Evolutionary conservation across 1,284 basidiomycete genomes (phyloP), one percentile per base, ranked within the genome.

Genomic region (Ustilago curta): DNA sequence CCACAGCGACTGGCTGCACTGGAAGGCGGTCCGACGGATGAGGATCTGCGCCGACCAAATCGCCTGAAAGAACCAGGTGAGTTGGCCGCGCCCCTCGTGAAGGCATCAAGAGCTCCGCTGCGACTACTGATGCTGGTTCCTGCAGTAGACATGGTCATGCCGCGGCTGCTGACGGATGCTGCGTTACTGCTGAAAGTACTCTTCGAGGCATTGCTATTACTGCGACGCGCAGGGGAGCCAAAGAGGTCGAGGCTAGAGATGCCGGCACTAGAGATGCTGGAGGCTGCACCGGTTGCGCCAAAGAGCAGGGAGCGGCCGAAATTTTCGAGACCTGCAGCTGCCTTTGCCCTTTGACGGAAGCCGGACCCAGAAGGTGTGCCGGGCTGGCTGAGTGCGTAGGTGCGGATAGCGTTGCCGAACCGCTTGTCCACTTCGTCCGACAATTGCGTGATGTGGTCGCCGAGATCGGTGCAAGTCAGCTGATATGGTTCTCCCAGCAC

Each of bases 101-200:
- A 25, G 0, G 59, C 68, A 2, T 67, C 75, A 12, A 59, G 32
- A 4, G 64, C 57, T 44, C 61, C 73, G 40, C 37, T 52, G 18
- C 78, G 65, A 49, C 79, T 81, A 59, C 73, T 72, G 59, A 80
- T 70, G 57, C 79, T 81, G 35, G 79, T 79, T 12, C 59, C 64
- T 11, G 63, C 71, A 9, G 78, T 80, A 5, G 78, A 78, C 43
- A 65, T 62, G 9, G 78, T 80, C 62, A 59, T 57, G 16, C 70
- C 77, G 23, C 71, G 70, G 39, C 68, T 76, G 69, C 61, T 72
- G 54, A 62, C 40, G 37, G 70, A 73, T 12, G 53, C 60, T 18
- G 60, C 69, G 9, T 68, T 66, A 59, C 69, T 76, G 53, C 70
- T 74, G 40, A 59, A 61, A 27, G 76, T 76, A 52, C 68, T 79